Evolutionary conservation across 179 eudicot genomes (phyloP).

Genomic region (Camellia oleifera): DNA sequence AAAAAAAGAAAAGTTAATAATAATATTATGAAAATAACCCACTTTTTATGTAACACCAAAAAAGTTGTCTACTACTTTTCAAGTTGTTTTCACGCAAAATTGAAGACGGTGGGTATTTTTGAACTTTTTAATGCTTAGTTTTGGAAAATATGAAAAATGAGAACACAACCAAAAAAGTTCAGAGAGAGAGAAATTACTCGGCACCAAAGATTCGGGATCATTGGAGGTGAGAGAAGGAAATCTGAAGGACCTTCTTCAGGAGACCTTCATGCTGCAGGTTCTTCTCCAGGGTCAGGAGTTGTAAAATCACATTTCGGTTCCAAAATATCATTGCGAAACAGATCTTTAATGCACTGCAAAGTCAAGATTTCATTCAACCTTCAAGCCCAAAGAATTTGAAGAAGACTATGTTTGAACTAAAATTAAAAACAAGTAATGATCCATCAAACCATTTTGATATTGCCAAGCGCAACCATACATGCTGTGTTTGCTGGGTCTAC

Average conservation of each 20-base stretch:
- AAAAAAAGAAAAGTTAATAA: no score
- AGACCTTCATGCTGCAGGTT: background rate
- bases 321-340: conserved; percentile 5
- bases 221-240: background rate
- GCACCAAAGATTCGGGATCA: conserved; percentile 6
- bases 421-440: no score
- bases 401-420: background rate
- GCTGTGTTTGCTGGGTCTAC: background rate
- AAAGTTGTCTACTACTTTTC: no score
- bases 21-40: no score
- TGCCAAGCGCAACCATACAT: background rate
- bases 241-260: conserved; percentile 1
- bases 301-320: conserved; percentile 14
- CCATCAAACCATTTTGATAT: conserved; percentile 30
- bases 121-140: no score
- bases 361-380: no score
- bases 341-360: conserved; percentile 15
- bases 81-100: no score
- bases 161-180: no score
- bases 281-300: background rate
- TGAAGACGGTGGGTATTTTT: no score
- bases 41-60: no score
- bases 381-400: background rate
- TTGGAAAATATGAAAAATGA: no score
- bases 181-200: conserved; percentile 12